These are phyloP conservation scores for Thelonectria olida DNA, from an alignment of 2,329 filamentous ascomycete species.

Conservation along the genomic window DNA sequence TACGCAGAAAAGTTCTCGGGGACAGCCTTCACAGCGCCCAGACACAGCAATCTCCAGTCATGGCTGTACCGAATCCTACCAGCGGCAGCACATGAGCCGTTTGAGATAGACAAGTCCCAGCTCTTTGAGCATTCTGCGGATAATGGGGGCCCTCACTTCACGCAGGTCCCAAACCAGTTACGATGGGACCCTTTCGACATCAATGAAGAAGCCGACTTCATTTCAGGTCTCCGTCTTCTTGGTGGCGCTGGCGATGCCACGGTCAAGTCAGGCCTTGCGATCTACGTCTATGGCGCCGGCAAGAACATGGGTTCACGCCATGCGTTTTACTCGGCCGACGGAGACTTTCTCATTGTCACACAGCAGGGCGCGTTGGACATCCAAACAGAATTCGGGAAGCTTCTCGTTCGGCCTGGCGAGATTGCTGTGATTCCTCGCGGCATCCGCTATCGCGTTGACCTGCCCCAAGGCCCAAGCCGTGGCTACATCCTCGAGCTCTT, in stretches of 20 bases:
- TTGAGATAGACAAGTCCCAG: constrained; percentile 50
- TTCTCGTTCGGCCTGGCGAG: constrained; percentile 79
- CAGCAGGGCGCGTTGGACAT: constrained; percentile 80
- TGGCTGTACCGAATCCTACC: constrained; percentile 78
- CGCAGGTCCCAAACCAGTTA: constrained; percentile 75
- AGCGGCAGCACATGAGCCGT: constrained; percentile 68
- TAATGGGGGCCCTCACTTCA: constrained; percentile 43
- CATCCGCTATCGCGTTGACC: constrained; percentile 74
- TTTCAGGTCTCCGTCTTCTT: constrained; percentile 71
- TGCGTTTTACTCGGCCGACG: constrained; percentile 87
- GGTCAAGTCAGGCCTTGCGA: constrained; percentile 83
- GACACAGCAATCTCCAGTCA: constrained; percentile 73
- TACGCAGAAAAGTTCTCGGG: constrained; percentile 84
- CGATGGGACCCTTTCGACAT: constrained; percentile 85
- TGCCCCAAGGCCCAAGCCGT: constrained; percentile 68
- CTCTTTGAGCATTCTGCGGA: constrained; percentile 30
- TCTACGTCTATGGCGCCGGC: constrained; percentile 82
- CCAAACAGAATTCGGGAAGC: constrained; percentile 77
- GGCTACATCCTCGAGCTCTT: constrained; percentile 84
- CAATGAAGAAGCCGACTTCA: constrained; percentile 65
- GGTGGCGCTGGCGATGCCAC: constrained; percentile 83
- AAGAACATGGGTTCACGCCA: constrained; percentile 76
- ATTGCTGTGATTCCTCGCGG: constrained; percentile 80
- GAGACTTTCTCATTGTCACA: constrained; percentile 79
- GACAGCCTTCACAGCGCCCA: constrained; percentile 75